phyloP scores from a whole-genome alignment of 441 rosid species.

The Biscutella laevigata region DNA sequence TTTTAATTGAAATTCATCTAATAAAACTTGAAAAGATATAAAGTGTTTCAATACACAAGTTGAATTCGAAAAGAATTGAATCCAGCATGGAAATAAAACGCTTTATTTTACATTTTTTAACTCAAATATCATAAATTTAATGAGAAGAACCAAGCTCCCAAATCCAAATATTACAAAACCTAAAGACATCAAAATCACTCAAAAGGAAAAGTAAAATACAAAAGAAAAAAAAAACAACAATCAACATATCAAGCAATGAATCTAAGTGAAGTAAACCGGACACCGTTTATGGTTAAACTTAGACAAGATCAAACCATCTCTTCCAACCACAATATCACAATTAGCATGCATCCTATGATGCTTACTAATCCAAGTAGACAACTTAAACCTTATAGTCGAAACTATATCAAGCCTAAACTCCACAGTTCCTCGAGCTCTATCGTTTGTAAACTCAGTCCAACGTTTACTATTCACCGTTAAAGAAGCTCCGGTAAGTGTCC shows the following conservation, averaged over 20 bases:
- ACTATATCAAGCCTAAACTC: slow-evolving; percentile 52
- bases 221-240: slow-evolving; percentile 3
- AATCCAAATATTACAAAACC: slow-evolving; percentile 10
- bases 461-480: slow-evolving; percentile 44
- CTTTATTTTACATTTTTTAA: not conserved
- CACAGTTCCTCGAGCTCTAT: slow-evolving; percentile 45
- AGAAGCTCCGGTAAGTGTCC: slow-evolving; percentile 44
- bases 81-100: too few relatives aligned
- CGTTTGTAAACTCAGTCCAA: slow-evolving; percentile 58
- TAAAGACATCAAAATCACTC: slow-evolving; percentile 23
- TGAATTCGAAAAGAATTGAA: too few relatives aligned
- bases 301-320: slow-evolving; percentile 48
- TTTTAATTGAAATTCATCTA: too few relatives aligned
- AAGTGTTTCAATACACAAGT: too few relatives aligned
- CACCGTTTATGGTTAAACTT: slow-evolving; percentile 41
- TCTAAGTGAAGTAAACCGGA: slow-evolving; percentile 55
- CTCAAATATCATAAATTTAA: not conserved
- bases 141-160: slow-evolving; percentile 12
- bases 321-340: slow-evolving; percentile 49
- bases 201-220: slow-evolving; percentile 35
- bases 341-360: slow-evolving; percentile 57
- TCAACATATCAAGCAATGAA: not conserved
- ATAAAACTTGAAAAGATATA: too few relatives aligned
- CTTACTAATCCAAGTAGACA: slow-evolving; percentile 50
- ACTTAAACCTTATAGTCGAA: slow-evolving; percentile 48